Percentiles rank a stretch among this genome's conserved stretches.
Conservation (phyloP, 169 alveolate genomes). For the Plasmodium inui region DNA sequence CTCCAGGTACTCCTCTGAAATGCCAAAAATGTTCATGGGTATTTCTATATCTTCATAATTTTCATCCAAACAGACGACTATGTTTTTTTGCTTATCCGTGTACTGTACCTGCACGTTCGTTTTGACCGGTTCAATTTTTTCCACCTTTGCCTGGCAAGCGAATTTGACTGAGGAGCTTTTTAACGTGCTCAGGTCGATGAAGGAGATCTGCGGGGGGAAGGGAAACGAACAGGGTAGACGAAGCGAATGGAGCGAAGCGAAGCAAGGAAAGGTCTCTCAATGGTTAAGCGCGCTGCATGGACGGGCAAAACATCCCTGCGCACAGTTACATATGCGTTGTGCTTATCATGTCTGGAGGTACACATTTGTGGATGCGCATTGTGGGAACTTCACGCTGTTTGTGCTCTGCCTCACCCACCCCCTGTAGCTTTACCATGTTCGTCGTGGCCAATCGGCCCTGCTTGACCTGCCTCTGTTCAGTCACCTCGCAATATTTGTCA, state of each 20-base stretch:
- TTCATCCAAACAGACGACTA: conserved; percentile 66
- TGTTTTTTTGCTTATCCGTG: conserved; percentile 71
- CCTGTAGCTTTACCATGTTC: conserved; percentile 31
- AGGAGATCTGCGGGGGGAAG: conserved; percentile 12
- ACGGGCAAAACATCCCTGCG: neutral
- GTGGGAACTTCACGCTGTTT: neutral
- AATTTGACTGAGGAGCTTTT: conserved; percentile 57
- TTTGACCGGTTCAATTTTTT: conserved; percentile 64
- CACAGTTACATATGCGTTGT: neutral
- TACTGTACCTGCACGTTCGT: conserved; percentile 48
- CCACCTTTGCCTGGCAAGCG: conserved; percentile 71
- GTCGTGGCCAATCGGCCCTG: conserved; percentile 70
- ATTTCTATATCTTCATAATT: conserved; percentile 70
- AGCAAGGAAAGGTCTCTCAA: neutral
- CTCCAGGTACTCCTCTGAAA: conserved; percentile 54
- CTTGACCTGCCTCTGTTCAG: conserved; percentile 71
- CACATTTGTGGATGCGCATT: neutral
- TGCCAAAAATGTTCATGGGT: conserved; percentile 40
- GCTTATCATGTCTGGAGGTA: neutral
- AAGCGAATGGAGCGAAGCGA: neutral
- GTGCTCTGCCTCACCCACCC: neutral
- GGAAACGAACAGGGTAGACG: neutral
- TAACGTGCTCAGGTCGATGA: conserved; percentile 50
- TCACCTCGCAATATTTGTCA: conserved; percentile 72
- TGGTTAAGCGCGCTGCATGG: neutral